Conservation (phyloP, 129 eudicot genomes). For the Escallonia herrerae region DNA sequence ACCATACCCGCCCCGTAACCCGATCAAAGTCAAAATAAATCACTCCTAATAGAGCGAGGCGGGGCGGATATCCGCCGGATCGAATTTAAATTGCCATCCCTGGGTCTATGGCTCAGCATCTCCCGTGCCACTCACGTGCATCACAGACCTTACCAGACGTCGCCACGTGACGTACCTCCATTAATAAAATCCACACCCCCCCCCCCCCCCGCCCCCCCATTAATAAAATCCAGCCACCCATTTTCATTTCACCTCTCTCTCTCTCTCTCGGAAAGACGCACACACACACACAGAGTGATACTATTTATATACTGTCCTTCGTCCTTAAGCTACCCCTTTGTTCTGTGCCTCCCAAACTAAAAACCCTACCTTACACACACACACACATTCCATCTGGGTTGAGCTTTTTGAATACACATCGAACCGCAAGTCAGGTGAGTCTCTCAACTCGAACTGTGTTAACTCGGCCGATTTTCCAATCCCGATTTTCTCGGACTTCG, state of each 20-base stretch:
- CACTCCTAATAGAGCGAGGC: too few species aligned
- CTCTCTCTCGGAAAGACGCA: neutral
- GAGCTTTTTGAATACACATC: slow-evolving; percentile 12
- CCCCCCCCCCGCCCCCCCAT: too few species aligned
- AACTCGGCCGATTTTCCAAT: neutral
- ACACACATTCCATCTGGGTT: slow-evolving; percentile 9
- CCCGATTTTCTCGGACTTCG: neutral
- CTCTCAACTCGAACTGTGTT: slow-evolving; percentile 4
- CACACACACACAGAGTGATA: neutral
- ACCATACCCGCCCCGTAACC: too few species aligned
- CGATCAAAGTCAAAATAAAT: too few species aligned
- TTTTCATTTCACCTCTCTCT: slow-evolving; percentile 9
- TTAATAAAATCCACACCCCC: too few species aligned
- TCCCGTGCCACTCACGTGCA: neutral
- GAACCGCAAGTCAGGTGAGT: slow-evolving; percentile 2
- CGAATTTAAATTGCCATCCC: too few species aligned
- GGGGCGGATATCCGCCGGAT: too few species aligned
- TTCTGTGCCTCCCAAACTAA: slow-evolving; percentile 30
- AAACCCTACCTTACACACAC: slow-evolving; percentile 46
- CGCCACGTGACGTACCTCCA: slow-evolving; percentile 7
- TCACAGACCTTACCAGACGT: neutral
- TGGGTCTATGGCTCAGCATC: neutral
- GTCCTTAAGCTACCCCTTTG: slow-evolving; percentile 28
- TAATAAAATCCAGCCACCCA: slow-evolving; percentile 16
- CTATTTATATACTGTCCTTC: slow-evolving; percentile 18